Evolutionary conservation across 192 early-diverging fungal species (phyloP), one percentile per base, ranked within the genome.

Genomic region (Rhizophagus clarus): DNA sequence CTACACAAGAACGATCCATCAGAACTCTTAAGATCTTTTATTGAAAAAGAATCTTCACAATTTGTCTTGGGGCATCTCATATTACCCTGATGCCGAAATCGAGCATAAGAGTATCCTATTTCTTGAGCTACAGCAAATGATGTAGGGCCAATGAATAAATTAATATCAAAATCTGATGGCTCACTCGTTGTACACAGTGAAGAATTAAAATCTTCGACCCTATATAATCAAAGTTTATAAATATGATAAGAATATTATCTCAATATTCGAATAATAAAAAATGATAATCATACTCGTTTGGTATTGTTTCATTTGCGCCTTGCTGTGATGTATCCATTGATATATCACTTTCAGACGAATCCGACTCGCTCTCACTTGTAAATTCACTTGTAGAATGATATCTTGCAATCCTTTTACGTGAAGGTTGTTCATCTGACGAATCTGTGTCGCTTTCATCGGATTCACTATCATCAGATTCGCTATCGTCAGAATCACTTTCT

Each of bases 61-160:
- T 85, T 75, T 3, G 79, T 76, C 32, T 90, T 90, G 2, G 84
- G 83, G 64, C 88, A 80, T 60, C 87, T 87, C n/a, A 85, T 82
- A 28, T 82, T 82, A 11, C 83, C 80, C 49, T 82, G 82, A 29
- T 81, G 83, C 26, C 89, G 81, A 79, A 89, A 88, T 45, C 89
- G 85, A 20, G 89, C 88, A 72, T 90, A 90, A 26, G 88, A 85
- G 77, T 90, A 90, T 32, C 89, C 89, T 10, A 84, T 87, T 42
- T 90, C 87, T 66, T 90, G 89, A 34, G 84, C 86, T 28, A 88
- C 67, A 5, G 86, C 87, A 80, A 90, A 90, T 42, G 83, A 76
- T 9, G 83, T 83, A 2, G 89, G 87, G n/a, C 81, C 82, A 37
- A 87, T 84, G 31, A 80, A 82, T 15, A 80, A 76, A 62, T 80